A percentile compares a stretch with the other conserved stretches of the same genome.
These are phyloP conservation scores for Ajuga chamaepitys DNA, from an alignment of 257 asterid species.

Conservation along the genomic window DNA sequence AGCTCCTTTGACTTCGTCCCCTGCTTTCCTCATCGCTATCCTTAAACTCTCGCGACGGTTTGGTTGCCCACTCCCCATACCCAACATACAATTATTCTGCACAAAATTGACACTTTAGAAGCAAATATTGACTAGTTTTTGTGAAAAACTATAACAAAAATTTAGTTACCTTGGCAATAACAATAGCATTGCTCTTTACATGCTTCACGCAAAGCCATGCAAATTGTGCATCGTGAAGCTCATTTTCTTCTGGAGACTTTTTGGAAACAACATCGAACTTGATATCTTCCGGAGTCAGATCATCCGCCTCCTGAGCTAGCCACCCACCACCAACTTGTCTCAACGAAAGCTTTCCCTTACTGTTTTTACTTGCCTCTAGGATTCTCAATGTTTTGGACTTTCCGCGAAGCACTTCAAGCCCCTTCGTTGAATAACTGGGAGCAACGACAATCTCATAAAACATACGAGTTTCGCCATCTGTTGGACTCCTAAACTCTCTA, in stretches of 20 bases:
- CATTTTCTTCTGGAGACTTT: conserved; percentile 57
- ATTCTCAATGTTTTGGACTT: conserved; percentile 91
- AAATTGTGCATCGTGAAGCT: conserved; percentile 70
- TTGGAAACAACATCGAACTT: conserved; percentile 59
- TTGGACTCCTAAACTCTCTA: conserved; percentile 90
- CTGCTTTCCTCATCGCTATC: conserved; percentile 85
- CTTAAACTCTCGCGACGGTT: conserved; percentile 90
- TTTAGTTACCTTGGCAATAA: conserved; percentile 67
- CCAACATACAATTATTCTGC: conserved; percentile 80
- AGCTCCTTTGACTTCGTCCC: conserved; percentile 89
- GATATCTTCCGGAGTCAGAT: conserved; percentile 75
- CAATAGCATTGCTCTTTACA: conserved; percentile 96
- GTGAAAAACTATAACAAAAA: neutral
- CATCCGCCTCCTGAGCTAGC: conserved; percentile 97
- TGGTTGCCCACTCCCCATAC: conserved; percentile 99
- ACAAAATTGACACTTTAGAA: neutral
- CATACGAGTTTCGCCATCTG: conserved; percentile 87
- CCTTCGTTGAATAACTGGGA: conserved; percentile 73
- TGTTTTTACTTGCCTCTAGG: conserved; percentile 78
- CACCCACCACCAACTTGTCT: conserved; percentile 99
- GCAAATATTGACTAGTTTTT: neutral
- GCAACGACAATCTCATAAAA: conserved; percentile 94
- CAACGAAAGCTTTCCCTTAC: conserved; percentile 71
- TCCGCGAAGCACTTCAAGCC: conserved; percentile 91
- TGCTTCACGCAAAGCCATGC: conserved; percentile 97